These are phyloP conservation scores for Pilasporangium apinafurcum DNA, from an alignment of 352 stramenopile genomes.

Conservation along the genomic window DNA sequence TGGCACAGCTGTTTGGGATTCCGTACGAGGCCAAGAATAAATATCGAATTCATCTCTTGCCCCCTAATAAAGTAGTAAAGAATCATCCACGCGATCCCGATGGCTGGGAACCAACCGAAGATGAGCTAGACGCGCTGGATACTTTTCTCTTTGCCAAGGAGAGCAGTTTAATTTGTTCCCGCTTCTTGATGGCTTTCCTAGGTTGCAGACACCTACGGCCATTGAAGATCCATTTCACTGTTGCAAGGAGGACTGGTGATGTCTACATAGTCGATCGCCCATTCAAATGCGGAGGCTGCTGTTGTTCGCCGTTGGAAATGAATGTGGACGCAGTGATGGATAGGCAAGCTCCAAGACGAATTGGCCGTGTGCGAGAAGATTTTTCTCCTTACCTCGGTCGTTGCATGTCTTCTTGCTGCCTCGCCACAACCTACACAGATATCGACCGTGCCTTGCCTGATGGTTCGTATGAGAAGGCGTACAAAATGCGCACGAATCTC, in stretches of 20 bases:
- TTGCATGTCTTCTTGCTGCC: constrained; percentile 33
- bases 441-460: constrained; percentile 47
- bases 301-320: constrained; percentile 43
- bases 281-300: constrained; percentile 23
- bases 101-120: constrained; percentile 32
- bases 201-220: constrained; percentile 32
- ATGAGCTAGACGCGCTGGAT: constrained; percentile 43
- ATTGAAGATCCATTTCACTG: constrained; percentile 36
- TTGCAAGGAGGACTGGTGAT: constrained; percentile 28
- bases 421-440: constrained; percentile 57
- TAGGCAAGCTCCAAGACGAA: constrained; percentile 11
- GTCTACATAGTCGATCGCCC: constrained; percentile 36
- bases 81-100: constrained; percentile 28
- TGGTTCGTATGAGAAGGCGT: constrained; percentile 45
- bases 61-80: constrained; percentile 43
- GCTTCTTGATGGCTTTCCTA: constrained; percentile 22
- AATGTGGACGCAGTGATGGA: constrained; percentile 15
- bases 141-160: constrained; percentile 41
- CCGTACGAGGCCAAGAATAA: constrained; percentile 54
- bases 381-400: constrained; percentile 42
- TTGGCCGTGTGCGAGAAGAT: constrained; percentile 44
- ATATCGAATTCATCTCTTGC: constrained; percentile 41
- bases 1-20: constrained; percentile 42
- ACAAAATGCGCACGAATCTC: constrained; percentile 44
- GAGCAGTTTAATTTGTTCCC: constrained; percentile 23